Percentiles rank a stretch among this genome's conserved stretches.
Evolutionary conservation across 495 filamentous ascomycete genomes (phyloP).

Genomic region (Rostrohypoxylon terebratum): DNA sequence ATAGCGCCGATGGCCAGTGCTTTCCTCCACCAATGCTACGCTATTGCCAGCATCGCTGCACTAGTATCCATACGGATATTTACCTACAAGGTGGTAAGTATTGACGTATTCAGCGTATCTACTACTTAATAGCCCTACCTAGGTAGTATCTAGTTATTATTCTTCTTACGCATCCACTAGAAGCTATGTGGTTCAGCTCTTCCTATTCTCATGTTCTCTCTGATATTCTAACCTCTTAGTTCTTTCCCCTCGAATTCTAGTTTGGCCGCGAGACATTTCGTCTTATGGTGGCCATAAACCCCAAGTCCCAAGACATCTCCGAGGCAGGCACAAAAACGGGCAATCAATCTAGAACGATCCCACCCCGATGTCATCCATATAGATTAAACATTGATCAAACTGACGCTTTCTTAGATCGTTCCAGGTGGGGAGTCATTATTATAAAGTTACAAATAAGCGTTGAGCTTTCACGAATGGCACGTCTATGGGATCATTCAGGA

Average conservation of each 20-base stretch:
- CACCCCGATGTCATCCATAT: background rate
- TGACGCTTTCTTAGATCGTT: background rate
- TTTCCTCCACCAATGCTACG: constrained; percentile 10
- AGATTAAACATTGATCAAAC: constrained; percentile 3
- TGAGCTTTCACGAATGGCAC: constrained; percentile 13
- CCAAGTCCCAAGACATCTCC: constrained; percentile 38
- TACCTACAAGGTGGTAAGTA: background rate
- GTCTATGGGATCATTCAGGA: constrained; percentile 4
- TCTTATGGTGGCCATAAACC: constrained; percentile 40
- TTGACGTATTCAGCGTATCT: constrained; percentile 14
- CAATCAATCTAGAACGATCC: constrained; percentile 21
- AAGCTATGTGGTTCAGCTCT: constrained; percentile 18
- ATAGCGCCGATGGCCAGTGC: constrained; percentile 9
- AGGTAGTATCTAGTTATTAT: no score
- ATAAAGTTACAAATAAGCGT: constrained; percentile 9
- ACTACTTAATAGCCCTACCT: no score
- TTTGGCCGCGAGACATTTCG: constrained; percentile 40
- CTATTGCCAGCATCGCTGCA: background rate
- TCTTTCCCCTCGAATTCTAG: constrained; percentile 1
- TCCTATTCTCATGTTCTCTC: constrained; percentile 29
- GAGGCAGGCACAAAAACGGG: constrained; percentile 31
- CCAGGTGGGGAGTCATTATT: background rate
- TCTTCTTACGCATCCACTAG: constrained; percentile 25
- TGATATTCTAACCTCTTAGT: constrained; percentile 9
- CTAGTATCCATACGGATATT: background rate